Base-by-base conservation (phyloP, 106 monocot genomes). In the Platanthera guangdongensis region DNA sequence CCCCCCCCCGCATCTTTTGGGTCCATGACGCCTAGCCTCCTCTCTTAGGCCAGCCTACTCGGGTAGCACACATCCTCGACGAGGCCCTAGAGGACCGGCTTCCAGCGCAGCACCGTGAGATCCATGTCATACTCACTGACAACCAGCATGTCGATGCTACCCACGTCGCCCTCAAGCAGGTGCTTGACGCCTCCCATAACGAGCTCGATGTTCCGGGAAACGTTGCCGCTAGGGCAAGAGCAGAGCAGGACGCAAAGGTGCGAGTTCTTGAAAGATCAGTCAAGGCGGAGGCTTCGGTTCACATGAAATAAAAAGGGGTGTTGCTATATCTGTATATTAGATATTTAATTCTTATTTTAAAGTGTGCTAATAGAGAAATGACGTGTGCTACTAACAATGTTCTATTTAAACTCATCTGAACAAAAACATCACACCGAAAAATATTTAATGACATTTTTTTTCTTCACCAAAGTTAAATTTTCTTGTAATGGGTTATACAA, bases 91-190 rank as follows among this genome's bases (percentile, higher is more conserved):
- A 92, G 73, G 88, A 88, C 6, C 90, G 82, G 57, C 86, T 90
- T 71, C 82, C 78, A 16, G 82, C 78, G 10, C 90, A 86, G 78
- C 74, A 82, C 64, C 86, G 82, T 7, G 86, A 94, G 76, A 85
- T 90, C 78, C 88, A 90, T 48, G 69, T 50, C 9, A 86, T 94
- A 39, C 88, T 94, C 69, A 5, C 71, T 78, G 94, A 94, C 83
- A 94, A 94, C 81, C 90, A 94, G 84, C 84, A 83, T 63, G 86
- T 94, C 39, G 94, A 88, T 51, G 88, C 88, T 25, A 83, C 86
- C 46, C 94, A 94, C 85, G 88, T 90, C 9, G 90, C 90, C 7
- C 84, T 94, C 50, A 85, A 82, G 21, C 90, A 90, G 78, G 90
- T 90, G 74, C 69, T 94, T 48, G 54, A 76, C 62, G 72, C 80